Evolutionary conservation across 1,284 basidiomycete genomes (phyloP).

Genomic region (Leccinum angustisporum): DNA sequence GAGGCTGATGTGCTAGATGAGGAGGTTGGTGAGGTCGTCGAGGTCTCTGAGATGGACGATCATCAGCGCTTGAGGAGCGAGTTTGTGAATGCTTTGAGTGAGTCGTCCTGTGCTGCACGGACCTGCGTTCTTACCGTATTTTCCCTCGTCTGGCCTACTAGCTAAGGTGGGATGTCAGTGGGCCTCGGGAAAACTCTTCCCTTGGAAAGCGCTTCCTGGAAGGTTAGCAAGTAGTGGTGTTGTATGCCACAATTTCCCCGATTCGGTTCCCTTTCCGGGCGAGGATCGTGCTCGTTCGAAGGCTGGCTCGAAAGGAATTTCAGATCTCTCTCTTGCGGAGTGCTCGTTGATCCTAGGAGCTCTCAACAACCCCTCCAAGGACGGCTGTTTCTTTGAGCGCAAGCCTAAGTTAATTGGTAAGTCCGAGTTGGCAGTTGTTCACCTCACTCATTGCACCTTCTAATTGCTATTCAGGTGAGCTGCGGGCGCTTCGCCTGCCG

Average conservation of each 20-base stretch:
- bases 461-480: neutral
- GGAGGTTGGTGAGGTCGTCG: neutral
- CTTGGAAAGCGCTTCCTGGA: neutral
- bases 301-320: neutral
- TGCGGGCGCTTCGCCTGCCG: neutral
- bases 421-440: too few species aligned
- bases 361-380: neutral
- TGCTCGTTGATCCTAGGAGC: neutral
- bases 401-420: neutral
- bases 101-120: neutral
- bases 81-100: neutral
- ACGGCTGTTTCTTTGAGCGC: neutral
- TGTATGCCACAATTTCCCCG: neutral
- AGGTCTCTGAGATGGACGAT: neutral
- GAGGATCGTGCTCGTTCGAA: neutral
- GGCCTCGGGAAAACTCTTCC: neutral
- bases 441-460: too few species aligned
- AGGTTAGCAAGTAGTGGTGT: neutral
- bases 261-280: neutral
- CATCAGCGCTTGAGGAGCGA: neutral
- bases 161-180: neutral
- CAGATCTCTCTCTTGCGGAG: neutral
- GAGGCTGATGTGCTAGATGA: neutral
- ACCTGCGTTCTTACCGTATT: neutral
- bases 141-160: neutral